phyloP scores from a whole-genome alignment of 2,329 filamentous ascomycete genomes.

The Pyricularia sp. region DNA sequence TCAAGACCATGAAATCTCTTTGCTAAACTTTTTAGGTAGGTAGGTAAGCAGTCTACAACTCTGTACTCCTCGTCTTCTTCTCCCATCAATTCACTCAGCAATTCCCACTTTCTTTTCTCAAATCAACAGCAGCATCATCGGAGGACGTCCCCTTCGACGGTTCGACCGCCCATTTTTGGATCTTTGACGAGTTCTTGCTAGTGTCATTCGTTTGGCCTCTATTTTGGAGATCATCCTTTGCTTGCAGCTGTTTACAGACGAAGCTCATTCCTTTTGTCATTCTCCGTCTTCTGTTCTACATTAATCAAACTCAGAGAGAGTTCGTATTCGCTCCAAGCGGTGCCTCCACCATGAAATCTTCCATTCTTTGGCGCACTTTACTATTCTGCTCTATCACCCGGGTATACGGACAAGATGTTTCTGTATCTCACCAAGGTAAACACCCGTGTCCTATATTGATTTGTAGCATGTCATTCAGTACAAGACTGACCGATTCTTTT shows the following conservation, averaged over 20 bases:
- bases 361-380: slow-evolving; percentile 5
- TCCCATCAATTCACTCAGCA: background rate
- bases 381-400: background rate
- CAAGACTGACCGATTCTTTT: background rate
- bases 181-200: slow-evolving; percentile 6
- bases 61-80: background rate
- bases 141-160: slow-evolving; percentile 9
- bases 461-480: background rate
- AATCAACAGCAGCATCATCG: slow-evolving; percentile 8
- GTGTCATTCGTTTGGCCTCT: slow-evolving; percentile 8
- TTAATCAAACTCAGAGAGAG: background rate
- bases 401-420: background rate
- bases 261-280: slow-evolving; percentile 2
- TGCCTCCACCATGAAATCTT: slow-evolving; percentile 3
- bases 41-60: background rate
- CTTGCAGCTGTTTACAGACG: slow-evolving; percentile 5
- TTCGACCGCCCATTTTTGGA: slow-evolving; percentile 10
- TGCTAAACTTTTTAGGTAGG: background rate
- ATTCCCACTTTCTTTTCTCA: slow-evolving; percentile 1
- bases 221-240: slow-evolving; percentile 8
- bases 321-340: background rate
- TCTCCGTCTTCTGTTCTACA: slow-evolving; percentile 1
- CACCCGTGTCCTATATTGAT: background rate
- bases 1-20: background rate
- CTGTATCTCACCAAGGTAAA: background rate